Base-by-base conservation (phyloP, 2,329 filamentous ascomycete genomes). In the Helminthosporium solani region DNA sequence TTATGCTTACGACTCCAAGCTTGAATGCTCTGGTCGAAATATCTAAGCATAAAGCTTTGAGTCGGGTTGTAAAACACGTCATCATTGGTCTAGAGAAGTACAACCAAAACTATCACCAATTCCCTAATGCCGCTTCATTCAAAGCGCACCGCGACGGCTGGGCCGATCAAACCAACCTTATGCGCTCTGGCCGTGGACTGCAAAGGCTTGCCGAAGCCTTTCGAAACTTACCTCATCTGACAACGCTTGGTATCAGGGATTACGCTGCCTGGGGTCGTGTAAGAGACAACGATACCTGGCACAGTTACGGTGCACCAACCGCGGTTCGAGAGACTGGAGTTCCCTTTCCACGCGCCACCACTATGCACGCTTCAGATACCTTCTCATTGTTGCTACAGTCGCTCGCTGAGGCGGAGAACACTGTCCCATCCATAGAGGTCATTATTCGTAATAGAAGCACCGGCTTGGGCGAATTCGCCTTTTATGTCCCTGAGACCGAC, bases 171-270 rank as follows among this genome's bases (percentile, higher is more conserved):
- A 36, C 44, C 18, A 54, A 57, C 4, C 40, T 76, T 3, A 14
- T 71, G 6, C 49, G 49, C 21, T 76, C 73, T 0, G 81, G 82
- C 0, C 60, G 70, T 1, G 78, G 80, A 19, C 63, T 73, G 1
- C 72, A 77, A 6, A 74, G 86, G 74, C 74, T 87, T 14, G 68
- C 73, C 0, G 73, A 80, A 25, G 83, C 82, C 2, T 79, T 87
- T 42, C 56, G 63, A 8, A 76, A 78, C 27, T 71, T 87, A 3
- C 59, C 64, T 0, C 80, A 80, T 43, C 74, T 86, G 4, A 67
- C 78, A 23, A 79, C 75, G 0, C 63, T 87, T 12, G 78, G 81
- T 19, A 68, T 87, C 19, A 77, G 84, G 15, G 81, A 86, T 58
- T 85, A 80, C 64, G 71, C 78, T 57, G 78, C 78, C 0, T 18